Base-by-base conservation (phyloP, 352 stramenopile genomes). In the Globisporangium viniferum region DNA sequence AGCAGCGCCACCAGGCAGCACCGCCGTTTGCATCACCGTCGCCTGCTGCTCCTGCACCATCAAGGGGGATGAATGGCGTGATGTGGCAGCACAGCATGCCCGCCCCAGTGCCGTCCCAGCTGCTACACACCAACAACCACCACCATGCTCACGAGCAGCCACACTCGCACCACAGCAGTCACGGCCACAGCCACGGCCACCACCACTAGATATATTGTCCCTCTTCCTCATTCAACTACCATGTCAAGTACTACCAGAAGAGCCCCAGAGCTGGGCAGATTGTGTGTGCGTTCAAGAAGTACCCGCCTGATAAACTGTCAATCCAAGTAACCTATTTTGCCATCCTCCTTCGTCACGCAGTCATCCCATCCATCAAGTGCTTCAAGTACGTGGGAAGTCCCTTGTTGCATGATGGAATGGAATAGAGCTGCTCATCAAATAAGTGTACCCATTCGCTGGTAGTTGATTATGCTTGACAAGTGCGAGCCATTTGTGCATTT, bases 291-390 rank as follows among this genome's bases (percentile, higher is more conserved):
- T 58, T 33, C 15, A 51, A 51, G 15, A 49, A 49, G 44, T 49
- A 49, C 22, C 44, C 44, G 7, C 44, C 2, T 35, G 3, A 31
- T 58, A 33, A 35, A 29, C 6, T 39, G 58, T 39, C 22, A 54
- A 64, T 54, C 31, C 5, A 33, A 64, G 58, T 64, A 64, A 48
- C 18, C 58, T 64, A 64, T 64, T 64, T 27, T 55, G 58, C 36
- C 9, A 41, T 8, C 24, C 57, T 15, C 39, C 6, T 4, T 46
- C 12, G 14, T 18, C 15, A 14, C 39, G 4, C 5, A 10, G 36
- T 41, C 15, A 7, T 18, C 4, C 39, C 39, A 18, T 46, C 14
- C 39, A 46, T 46, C 39, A 46, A 33, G 31, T 33, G 5, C 31
- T 1, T 5, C 39, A 46, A 14, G 39, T 44, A 44, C 9, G 36